Evolutionary conservation across 176 grass and related monocot species (phyloP), one percentile per base, ranked within the genome.

Genomic region (Chrysopogon serrulatus): DNA sequence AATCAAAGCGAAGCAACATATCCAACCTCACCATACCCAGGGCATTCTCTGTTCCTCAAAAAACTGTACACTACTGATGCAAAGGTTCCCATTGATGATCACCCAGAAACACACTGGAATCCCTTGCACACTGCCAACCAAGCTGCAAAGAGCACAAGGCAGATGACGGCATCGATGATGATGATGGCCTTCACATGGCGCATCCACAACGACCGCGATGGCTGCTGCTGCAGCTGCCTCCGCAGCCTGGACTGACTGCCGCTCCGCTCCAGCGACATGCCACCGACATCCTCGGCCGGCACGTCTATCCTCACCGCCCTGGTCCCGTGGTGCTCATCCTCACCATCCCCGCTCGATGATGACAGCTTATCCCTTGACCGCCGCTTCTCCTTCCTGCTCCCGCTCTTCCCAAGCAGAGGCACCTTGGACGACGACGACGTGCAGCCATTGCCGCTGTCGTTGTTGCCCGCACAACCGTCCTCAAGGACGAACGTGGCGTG

Each of bases 111-210:
- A 43, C 96, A 98, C 77, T 72, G 65, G 79, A 98, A 98, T 37
- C 96, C 96, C 62, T 88, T 82, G 73, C 96, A 98, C 51, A 98
- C 85, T 0, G 84, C 91, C 44, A 98, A 48, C 96, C 96, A 98
- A 62, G 90, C 71, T 17, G 39, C 83, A 53, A 98, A 95, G 79
- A 98, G 33, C 15, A 89, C 49, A 83, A 98, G 16, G 71, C 96
- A 98, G 48, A 98, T 47, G 83, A 82, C 11, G 32, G 81, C 76
- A 40, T 98, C 87, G 5, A 89, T n/a, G 8, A 78, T 8, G 41
- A 98, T 16, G 54, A 98, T 88, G 39, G 92, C 75, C 84, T 95
- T 98, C 40, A 91, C 92, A 84, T 86, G 86, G 17, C 84, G 88
- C 54, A 88, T 84, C 95, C 95, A 98, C 31, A 84, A 1, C 0